Evolutionary conservation across 805 yeast genomes (phyloP), one percentile per base, ranked within the genome.

Genomic region (Saturnispora saitoi): DNA sequence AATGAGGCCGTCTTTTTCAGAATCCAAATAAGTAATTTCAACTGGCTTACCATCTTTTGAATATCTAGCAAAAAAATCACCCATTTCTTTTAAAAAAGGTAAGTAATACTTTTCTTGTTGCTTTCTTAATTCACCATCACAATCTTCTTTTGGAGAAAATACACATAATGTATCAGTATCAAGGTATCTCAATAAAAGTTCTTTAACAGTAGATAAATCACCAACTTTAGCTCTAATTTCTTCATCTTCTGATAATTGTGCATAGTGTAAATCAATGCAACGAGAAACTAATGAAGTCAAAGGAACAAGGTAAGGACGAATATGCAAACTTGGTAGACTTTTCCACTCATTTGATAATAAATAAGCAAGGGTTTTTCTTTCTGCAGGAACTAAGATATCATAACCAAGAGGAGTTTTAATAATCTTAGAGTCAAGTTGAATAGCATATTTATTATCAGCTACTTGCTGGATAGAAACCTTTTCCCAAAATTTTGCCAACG

Each of bases 101-200:
- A 81, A 65, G 65, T 87, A 95, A 48, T 73, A 67, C 56, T 80
- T 78, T 54, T 87, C 82, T 66, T 93, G 99, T n/a, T 78, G 87
- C 34, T 69, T 63, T 60, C 99, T 76, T 53, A 93, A 71, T 38
- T 70, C 71, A 9, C 98, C 98, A 55, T 86, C 90, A 61, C 85
- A 88, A 62, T 91, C 98, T 38, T 70, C 72, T 10, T 57, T 55
- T 11, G 96, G 95, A 1, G 96, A 81, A 59, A 90, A 84, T 8
- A 91, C 88, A 47, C 93, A 72, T 53, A 95, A 70, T 1, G 98
- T 89, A 65, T 93, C 99, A 0, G 99, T 93, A 63, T 93, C 99
- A 50, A 95, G 70, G 61, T 90, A 93, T 48, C 90, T 79, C 59
- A 91, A 68, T 52, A 93, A 67, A 53, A 76, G 76, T 39, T 72